Evolutionary conservation across 345 rosid genomes (phyloP), one percentile per base, ranked within the genome.

Genomic region (Corymbia maculata): DNA sequence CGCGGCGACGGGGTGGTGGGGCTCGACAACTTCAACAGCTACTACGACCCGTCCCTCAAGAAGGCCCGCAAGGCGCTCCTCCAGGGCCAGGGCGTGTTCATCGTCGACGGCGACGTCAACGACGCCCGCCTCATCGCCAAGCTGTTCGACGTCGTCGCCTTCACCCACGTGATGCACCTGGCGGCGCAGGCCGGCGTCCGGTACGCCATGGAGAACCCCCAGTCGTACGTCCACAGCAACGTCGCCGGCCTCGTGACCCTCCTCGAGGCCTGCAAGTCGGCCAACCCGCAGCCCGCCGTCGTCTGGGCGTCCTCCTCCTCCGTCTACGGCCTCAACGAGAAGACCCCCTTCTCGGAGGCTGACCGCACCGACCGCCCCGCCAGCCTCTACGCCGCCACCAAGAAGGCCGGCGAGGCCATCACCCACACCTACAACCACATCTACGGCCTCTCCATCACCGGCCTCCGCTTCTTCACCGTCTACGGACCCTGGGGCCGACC

Each of bases 271-370:
- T 91, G 90, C 90, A 91, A 91, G 68, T 79, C 90, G 36, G 90
- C 90, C 15, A 70, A 90, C 14, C 93, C 93, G 11, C 93, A 90
- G 91, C 93, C 93, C 19, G 88, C 90, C 10, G 28, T 91, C 57
- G 93, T 91, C 85, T 91, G 93, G 93, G 93, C 91, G 8, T 91
- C 93, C 9, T 91, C 93, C 28, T 90, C 91, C 89, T 91, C 93
- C 45, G 93, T 91, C 47, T 91, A 91, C 86, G 93, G 93, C 12
- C 87, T 91, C 44, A 91, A 91, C 87, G 89, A 91, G 6, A 88
- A 89, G 87, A 87, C 44, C 44, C 91, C 93, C 14, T 91, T 91
- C 87, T 91, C 91, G 1, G 91, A 91, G 52, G 68, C 90, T 26
- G 90, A 91, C 87, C 86, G 88, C 32, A 89, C 90, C 36, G 90